Evolutionary conservation across 129 eudicot genomes (phyloP).

Genomic region (Chrysanthemum seticuspe): DNA sequence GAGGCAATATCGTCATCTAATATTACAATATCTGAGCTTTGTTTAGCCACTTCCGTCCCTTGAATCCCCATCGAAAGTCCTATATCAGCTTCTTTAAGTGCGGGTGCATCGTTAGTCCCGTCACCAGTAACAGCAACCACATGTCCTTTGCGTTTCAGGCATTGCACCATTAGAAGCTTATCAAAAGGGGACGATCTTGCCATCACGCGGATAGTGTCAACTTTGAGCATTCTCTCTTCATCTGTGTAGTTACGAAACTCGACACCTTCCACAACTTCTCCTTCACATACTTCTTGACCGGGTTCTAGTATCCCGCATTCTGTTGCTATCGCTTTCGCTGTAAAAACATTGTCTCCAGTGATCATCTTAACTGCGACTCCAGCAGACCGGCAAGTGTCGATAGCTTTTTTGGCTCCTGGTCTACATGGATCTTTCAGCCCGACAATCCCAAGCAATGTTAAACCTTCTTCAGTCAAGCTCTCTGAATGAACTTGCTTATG

Average conservation of each 20-base stretch:
- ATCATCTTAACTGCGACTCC: constrained; percentile 85
- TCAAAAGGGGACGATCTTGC: constrained; percentile 88
- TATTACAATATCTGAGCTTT: constrained; percentile 87
- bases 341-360: constrained; percentile 88
- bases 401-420: constrained; percentile 69
- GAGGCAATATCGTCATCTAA: constrained; percentile 75
- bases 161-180: constrained; percentile 83
- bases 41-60: constrained; percentile 86
- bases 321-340: constrained; percentile 90
- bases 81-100: constrained; percentile 83
- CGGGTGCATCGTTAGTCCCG: constrained; percentile 93
- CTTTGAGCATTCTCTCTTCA: constrained; percentile 54
- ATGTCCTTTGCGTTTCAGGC: constrained; percentile 73
- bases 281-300: constrained; percentile 31
- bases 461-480: constrained; percentile 39
- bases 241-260: constrained; percentile 71
- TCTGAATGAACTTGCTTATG: constrained; percentile 33
- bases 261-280: constrained; percentile 71
- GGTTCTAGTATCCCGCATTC: constrained; percentile 79
- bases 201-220: constrained; percentile 68
- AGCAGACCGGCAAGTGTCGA: constrained; percentile 62
- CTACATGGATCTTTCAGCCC: constrained; percentile 90
- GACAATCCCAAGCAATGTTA: constrained; percentile 69
- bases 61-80: constrained; percentile 97
- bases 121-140: constrained; percentile 94